A percentile compares a stretch with the other conserved stretches of the same genome.
phyloP scores from a whole-genome alignment of 495 filamentous ascomycete genomes.

The Lasiosphaeriaceae sp. region DNA sequence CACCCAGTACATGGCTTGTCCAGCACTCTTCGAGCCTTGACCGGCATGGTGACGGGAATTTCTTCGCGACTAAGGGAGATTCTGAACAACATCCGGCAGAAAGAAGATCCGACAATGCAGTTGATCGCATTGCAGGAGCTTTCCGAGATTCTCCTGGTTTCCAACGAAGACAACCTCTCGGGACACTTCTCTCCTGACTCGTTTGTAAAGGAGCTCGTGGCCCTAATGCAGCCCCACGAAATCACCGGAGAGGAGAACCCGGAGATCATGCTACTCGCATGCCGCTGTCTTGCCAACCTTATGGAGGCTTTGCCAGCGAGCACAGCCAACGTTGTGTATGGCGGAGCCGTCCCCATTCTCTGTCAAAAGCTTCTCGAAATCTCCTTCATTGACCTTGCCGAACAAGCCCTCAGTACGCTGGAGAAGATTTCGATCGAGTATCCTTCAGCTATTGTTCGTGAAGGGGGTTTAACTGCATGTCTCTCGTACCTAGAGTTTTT shows the following conservation, averaged over 20 bases:
- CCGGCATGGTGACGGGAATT: slow-evolving; percentile 84
- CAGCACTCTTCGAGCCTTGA: slow-evolving; percentile 78
- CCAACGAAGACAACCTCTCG: slow-evolving; percentile 93
- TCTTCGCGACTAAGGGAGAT: slow-evolving; percentile 78
- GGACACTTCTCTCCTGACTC: slow-evolving; percentile 93
- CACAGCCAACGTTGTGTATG: slow-evolving; percentile 93
- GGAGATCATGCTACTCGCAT: slow-evolving; percentile 96
- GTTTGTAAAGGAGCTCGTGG: slow-evolving; percentile 92
- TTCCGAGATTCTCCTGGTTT: slow-evolving; percentile 87
- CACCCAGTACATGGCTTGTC: slow-evolving; percentile 64
- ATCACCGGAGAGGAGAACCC: slow-evolving; percentile 84
- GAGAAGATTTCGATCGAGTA: slow-evolving; percentile 98
- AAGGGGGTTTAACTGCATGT: slow-evolving; percentile 91
- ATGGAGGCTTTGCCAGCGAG: slow-evolving; percentile 96
- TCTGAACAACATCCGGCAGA: slow-evolving; percentile 75
- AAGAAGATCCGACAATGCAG: slow-evolving; percentile 85
- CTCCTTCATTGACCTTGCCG: slow-evolving; percentile 92
- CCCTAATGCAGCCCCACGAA: slow-evolving; percentile 86
- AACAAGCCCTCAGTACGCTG: slow-evolving; percentile 92
- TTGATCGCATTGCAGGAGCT: slow-evolving; percentile 90
- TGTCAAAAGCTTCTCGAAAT: slow-evolving; percentile 94
- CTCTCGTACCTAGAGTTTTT: slow-evolving; percentile 96
- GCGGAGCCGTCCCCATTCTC: slow-evolving; percentile 87
- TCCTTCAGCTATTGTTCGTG: slow-evolving; percentile 90
- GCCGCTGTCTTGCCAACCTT: slow-evolving; percentile 91